These are phyloP conservation scores for Beauveria sp. DNA, from an alignment of 2,329 filamentous ascomycete species.

Conservation along the genomic window DNA sequence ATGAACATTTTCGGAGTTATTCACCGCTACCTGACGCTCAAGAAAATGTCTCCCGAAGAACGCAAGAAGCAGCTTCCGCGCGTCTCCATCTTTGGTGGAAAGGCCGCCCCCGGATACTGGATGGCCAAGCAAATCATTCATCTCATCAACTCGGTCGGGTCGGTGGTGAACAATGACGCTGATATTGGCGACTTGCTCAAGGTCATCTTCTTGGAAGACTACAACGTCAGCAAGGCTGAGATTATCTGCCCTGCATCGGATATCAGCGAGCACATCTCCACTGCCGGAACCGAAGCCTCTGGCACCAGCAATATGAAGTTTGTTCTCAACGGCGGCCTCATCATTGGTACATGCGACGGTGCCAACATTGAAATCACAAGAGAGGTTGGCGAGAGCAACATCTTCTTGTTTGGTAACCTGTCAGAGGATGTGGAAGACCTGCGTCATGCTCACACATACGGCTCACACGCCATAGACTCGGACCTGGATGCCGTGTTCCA, in stretches of 20 bases:
- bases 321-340: conserved; percentile 90
- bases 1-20: conserved; percentile 99
- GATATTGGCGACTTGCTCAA: conserved; percentile 93
- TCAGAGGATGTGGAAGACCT: conserved; percentile 95
- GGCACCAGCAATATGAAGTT: conserved; percentile 99
- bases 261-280: conserved; percentile 97
- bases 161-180: conserved; percentile 83
- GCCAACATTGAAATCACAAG: conserved; percentile 98
- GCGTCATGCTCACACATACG: conserved; percentile 82
- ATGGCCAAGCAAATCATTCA: conserved; percentile 99
- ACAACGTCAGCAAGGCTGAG: conserved; percentile 99
- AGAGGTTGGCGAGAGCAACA: conserved; percentile 92
- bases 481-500: conserved; percentile 76
- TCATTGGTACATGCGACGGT: conserved; percentile 96
- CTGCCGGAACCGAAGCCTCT: conserved; percentile 81
- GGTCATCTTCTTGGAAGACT: conserved; percentile 95
- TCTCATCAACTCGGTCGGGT: conserved; percentile 84
- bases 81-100: conserved; percentile 94
- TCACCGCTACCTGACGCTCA: conserved; percentile 84
- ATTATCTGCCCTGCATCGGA: conserved; percentile 93
- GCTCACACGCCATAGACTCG: conserved; percentile 67
- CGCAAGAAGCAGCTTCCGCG: conserved; percentile 79
- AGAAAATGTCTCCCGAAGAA: conserved; percentile 74
- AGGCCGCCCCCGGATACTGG: conserved; percentile 97
- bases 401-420: conserved; percentile 96